Base-by-base conservation (phyloP, 2,329 filamentous ascomycete species). In the Calonectria crousiana region DNA sequence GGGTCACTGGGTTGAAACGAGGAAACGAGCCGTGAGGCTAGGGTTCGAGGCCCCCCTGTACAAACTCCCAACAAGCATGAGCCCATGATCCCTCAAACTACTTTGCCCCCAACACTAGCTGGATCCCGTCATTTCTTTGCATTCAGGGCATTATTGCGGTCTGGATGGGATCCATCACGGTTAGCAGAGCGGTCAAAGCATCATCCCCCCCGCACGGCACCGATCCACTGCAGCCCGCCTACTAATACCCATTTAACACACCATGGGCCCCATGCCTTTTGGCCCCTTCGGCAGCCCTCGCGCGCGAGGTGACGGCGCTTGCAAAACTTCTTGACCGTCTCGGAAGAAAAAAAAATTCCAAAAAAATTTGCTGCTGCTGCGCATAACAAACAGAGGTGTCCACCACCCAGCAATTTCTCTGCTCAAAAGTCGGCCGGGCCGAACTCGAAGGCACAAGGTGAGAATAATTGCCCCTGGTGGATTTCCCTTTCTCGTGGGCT, bases 101-200 rank as follows among this genome's bases (percentile, higher is more conserved):
- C 56, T 71, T 53, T 73, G 66, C 58, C 69, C 72, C 70, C 69
- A 76, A 72, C 73, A 30, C 67, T 64, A 76, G 38, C 56, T 52
- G 75, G 67, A 74, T 74, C 64, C 49, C 47, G 70, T 58, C 73
- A 73, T 77, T 56, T 71, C 69, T 44, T 49, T 71, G 78, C 75
- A 78, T 80, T 78, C 72, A 78, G 78, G 71, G 53, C 69, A 67
- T 77, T 73, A 78, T 71, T 75, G 74, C 72, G 74, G 64, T 79
- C 76, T 72, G 74, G 67, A 76, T 56, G 69, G 67, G 71, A 67
- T 80, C 76, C 67, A 73, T 79, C 78, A 79, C 78, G 70, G 76
- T 71, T 74, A 75, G 73, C 74, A 62, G 74, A 72, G 78, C 78
- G 78, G 78, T 80, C 78, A 80, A 78, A 78, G 78, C 78, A 74